Evolutionary conservation across 176 grass and related monocot species (phyloP).

Genomic region (Urochloa ruziziensis): DNA sequence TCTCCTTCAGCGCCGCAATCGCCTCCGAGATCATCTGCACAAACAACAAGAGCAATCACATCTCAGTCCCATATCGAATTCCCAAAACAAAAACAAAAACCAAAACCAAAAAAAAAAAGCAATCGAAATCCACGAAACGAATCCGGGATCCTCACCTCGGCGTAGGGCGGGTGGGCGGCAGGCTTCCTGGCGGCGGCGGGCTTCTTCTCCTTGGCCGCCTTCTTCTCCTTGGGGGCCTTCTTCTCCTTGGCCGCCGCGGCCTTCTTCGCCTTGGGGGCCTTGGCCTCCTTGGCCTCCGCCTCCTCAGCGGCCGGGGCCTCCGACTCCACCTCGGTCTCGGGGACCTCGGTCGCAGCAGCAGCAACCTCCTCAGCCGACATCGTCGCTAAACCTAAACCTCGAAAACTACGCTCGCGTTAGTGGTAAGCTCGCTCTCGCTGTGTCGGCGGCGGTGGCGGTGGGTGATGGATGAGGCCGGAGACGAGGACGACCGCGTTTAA

Average conservation of each 20-base stretch:
- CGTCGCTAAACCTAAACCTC: background rate
- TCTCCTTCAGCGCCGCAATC: constrained; percentile 74
- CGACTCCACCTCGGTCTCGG: background rate
- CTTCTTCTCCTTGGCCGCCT: constrained; percentile 43
- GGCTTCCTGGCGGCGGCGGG: constrained; percentile 26
- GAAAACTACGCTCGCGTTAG: background rate
- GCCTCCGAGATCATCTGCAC: constrained; percentile 80
- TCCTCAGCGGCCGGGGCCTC: background rate
- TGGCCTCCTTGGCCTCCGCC: background rate
- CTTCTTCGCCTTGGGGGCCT: background rate
- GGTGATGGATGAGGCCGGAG: background rate
- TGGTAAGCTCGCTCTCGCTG: background rate
- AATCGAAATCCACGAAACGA: background rate
- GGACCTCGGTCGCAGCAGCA: background rate
- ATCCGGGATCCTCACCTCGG: constrained; percentile 39
- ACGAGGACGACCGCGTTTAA: constrained; percentile 28
- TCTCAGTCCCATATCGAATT: background rate
- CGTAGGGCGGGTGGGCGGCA: constrained; percentile 65
- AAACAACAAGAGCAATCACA: background rate
- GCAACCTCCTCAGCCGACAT: constrained; percentile 41
- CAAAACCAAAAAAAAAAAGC: background rate
- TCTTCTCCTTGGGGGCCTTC: constrained; percentile 20
- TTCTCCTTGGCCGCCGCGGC: background rate
- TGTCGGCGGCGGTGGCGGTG: background rate
- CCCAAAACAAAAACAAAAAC: rapidly evolving